Evolutionary conservation across 2,329 filamentous ascomycete genomes (phyloP).

Genomic region (Elsinoe batatas): DNA sequence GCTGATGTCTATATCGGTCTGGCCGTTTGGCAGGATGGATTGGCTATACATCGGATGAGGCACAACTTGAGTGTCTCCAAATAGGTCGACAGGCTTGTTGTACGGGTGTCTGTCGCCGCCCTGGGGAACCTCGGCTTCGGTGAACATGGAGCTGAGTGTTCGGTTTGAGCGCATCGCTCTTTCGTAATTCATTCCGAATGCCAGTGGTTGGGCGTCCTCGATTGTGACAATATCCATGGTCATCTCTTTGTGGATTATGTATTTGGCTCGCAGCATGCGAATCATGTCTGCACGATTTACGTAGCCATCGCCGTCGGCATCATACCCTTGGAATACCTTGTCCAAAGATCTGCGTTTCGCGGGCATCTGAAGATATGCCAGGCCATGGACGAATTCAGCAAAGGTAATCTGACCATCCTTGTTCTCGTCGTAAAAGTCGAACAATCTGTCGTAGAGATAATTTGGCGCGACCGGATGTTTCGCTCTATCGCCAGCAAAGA

Average conservation of each 20-base stretch:
- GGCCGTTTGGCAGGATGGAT: slow-evolving; percentile 13
- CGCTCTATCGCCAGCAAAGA: slow-evolving; percentile 50
- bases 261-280: slow-evolving; percentile 85
- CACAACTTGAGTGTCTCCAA: slow-evolving; percentile 23
- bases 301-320: slow-evolving; percentile 79
- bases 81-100: slow-evolving; percentile 27
- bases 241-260: slow-evolving; percentile 80
- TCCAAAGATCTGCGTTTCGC: slow-evolving; percentile 55
- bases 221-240: slow-evolving; percentile 71
- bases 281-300: slow-evolving; percentile 80
- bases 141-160: slow-evolving; percentile 38
- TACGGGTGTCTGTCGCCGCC: slow-evolving; percentile 20
- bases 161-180: slow-evolving; percentile 36
- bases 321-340: slow-evolving; percentile 79
- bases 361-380: slow-evolving; percentile 55
- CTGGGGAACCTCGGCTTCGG: slow-evolving; percentile 28
- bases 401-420: slow-evolving; percentile 84
- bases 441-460: slow-evolving; percentile 91
- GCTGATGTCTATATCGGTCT: slow-evolving; percentile 32
- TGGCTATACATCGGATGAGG: slow-evolving; percentile 7
- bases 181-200: slow-evolving; percentile 14
- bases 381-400: slow-evolving; percentile 76
- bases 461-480: slow-evolving; percentile 77
- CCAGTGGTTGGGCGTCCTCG: slow-evolving; percentile 54
- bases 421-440: slow-evolving; percentile 91